Conservation (phyloP, 345 rosid genomes). For the Luvunga scandens region DNA sequence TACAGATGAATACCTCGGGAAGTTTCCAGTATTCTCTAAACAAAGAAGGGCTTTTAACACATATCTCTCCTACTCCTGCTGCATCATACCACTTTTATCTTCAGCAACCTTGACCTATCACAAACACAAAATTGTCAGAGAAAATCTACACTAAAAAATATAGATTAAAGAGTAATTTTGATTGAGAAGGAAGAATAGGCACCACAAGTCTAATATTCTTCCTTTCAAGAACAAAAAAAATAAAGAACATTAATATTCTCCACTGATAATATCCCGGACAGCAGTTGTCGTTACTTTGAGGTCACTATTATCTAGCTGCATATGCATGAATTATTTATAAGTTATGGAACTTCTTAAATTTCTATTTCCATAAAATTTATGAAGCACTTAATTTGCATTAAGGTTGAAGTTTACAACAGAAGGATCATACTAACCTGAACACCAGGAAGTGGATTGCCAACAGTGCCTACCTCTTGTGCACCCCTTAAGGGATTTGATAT, state of each 20-base stretch:
- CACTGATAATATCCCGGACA: background rate
- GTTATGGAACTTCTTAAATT: background rate
- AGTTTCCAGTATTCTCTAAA: constrained; percentile 97
- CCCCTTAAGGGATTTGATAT: constrained; percentile 86
- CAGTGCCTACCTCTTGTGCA: constrained; percentile 82
- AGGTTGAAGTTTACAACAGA: constrained; percentile 7
- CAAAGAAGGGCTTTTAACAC: constrained; percentile 86
- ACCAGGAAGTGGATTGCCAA: constrained; percentile 94
- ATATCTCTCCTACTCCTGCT: constrained; percentile 76
- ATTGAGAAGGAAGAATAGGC: background rate
- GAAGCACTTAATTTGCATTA: background rate
- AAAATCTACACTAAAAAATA: background rate
- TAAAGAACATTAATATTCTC: background rate
- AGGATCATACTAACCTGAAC: constrained; percentile 62
- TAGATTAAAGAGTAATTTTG: background rate
- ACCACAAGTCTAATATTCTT: background rate
- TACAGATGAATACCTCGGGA: constrained; percentile 55
- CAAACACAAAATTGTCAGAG: constrained; percentile 14
- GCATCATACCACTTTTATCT: constrained; percentile 49
- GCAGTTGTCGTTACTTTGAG: background rate
- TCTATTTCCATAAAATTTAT: background rate
- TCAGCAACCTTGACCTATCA: constrained; percentile 65
- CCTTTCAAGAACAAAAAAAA: too few relatives aligned
- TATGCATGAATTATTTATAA: background rate
- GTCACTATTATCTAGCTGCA: background rate